These are phyloP conservation scores for Ceraceosorus guamensis DNA, from an alignment of 1,284 basidiomycete species.

Conservation along the genomic window DNA sequence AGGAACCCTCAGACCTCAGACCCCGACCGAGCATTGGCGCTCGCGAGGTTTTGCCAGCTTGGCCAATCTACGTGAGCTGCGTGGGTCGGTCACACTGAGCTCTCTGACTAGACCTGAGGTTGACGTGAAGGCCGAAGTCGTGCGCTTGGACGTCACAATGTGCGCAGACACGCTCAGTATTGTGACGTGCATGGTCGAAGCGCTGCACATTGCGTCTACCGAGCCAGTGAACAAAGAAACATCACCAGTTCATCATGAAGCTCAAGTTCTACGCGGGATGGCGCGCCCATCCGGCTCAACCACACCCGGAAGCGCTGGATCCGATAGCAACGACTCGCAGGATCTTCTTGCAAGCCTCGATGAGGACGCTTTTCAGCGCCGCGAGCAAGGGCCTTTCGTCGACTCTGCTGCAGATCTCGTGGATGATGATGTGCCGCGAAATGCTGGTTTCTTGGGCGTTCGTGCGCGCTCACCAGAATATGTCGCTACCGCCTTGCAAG, in stretches of 20 bases:
- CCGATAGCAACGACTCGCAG: neutral
- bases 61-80: conserved; percentile 48
- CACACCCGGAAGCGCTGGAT: neutral
- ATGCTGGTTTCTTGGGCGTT: conserved; percentile 76
- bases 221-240: too few relatives aligned
- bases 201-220: too few relatives aligned
- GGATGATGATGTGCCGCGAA: conserved; percentile 79
- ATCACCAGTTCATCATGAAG: too few relatives aligned
- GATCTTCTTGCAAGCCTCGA: conserved; percentile 62
- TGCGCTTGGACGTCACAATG: conserved; percentile 18
- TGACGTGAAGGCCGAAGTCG: conserved; percentile 28
- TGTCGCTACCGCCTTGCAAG: conserved; percentile 56
- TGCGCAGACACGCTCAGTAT: conserved; percentile 31
- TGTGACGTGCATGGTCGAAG: neutral
- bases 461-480: conserved; percentile 55
- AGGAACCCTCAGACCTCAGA: neutral
- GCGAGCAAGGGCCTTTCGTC: conserved; percentile 55
- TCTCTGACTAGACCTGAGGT: conserved; percentile 31
- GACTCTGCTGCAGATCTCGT: conserved; percentile 73
- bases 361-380: conserved; percentile 67
- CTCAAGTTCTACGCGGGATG: neutral
- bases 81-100: conserved; percentile 20
- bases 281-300: conserved; percentile 5
- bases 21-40: conserved; percentile 19
- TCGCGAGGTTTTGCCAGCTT: conserved; percentile 17